Conservation (phyloP, 805 yeast genomes). For the Millerozyma acaciae region DNA sequence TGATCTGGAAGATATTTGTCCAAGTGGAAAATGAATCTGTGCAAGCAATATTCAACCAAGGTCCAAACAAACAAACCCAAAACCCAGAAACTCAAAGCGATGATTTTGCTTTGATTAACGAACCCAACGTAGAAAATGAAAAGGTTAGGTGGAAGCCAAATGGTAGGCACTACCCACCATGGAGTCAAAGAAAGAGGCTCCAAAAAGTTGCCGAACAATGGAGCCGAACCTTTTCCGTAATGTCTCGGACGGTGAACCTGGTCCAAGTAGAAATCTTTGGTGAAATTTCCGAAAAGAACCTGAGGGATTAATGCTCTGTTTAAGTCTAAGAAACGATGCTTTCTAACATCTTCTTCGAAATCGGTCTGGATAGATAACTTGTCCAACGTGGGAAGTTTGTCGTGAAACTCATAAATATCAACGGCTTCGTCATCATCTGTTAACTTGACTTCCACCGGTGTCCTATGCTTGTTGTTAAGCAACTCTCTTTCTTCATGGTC, state of each 20-base stretch:
- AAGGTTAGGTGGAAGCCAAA: constrained; percentile 84
- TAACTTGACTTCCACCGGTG: constrained; percentile 55
- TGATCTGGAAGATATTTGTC: constrained; percentile 84
- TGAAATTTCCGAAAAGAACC: constrained; percentile 68
- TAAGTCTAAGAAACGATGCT: constrained; percentile 84
- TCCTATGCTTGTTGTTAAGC: constrained; percentile 53
- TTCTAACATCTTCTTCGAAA: constrained; percentile 59
- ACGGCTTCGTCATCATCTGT: constrained; percentile 11
- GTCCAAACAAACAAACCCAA: constrained; percentile 94
- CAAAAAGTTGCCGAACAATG: constrained; percentile 87
- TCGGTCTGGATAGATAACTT: constrained; percentile 78
- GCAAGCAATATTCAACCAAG: constrained; percentile 79
- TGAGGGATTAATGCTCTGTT: constrained; percentile 78
- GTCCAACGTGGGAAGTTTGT: constrained; percentile 68
- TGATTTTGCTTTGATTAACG: constrained; percentile 40
- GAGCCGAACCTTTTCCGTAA: constrained; percentile 96
- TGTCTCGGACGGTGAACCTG: constrained; percentile 98
- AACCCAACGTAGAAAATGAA: constrained; percentile 60
- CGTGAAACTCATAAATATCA: constrained; percentile 44
- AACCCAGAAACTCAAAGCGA: constrained; percentile 56
- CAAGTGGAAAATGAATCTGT: constrained; percentile 89
- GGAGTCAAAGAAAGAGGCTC: constrained; percentile 91
- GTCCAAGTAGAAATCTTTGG: constrained; percentile 87
- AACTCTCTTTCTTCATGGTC: constrained; percentile 71
- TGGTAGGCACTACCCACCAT: constrained; percentile 86